Conservation (phyloP, 805 yeast species). For the Diddensiella transvaalensis region DNA sequence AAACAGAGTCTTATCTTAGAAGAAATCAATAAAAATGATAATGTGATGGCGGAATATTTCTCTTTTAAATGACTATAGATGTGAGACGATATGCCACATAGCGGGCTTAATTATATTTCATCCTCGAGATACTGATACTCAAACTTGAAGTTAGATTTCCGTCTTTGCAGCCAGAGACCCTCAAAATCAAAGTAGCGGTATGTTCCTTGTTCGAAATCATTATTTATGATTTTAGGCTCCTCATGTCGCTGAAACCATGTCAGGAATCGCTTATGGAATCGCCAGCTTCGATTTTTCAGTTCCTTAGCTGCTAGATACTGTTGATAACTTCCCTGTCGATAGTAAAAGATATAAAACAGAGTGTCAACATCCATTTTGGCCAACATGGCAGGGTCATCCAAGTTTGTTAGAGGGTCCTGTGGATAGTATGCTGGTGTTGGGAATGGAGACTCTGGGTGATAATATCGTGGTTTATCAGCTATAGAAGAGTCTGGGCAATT, state of each 20-base stretch:
- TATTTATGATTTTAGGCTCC: conserved; percentile 42
- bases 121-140: conserved; percentile 43
- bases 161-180: conserved; percentile 60
- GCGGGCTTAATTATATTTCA: conserved; percentile 22
- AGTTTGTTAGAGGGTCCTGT: conserved; percentile 57
- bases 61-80: not conserved
- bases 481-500: conserved; percentile 94
- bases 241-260: conserved; percentile 80
- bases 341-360: conserved; percentile 87
- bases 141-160: conserved; percentile 56
- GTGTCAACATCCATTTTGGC: conserved; percentile 81
- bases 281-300: conserved; percentile 77
- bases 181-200: conserved; percentile 88
- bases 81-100: not conserved
- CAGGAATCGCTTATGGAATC: conserved; percentile 61
- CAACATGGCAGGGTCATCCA: conserved; percentile 56
- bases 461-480: conserved; percentile 76
- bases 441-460: conserved; percentile 76
- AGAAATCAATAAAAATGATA: not conserved
- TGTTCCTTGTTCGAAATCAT: conserved; percentile 44
- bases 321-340: conserved; percentile 67
- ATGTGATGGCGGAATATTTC: not conserved
- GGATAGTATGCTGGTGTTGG: conserved; percentile 92
- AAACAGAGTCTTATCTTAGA: conserved; percentile 25
- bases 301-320: conserved; percentile 80